Evolutionary conservation across 129 eudicot species (phyloP).

Genomic region (sunflower (Helianthus annuus)): DNA sequence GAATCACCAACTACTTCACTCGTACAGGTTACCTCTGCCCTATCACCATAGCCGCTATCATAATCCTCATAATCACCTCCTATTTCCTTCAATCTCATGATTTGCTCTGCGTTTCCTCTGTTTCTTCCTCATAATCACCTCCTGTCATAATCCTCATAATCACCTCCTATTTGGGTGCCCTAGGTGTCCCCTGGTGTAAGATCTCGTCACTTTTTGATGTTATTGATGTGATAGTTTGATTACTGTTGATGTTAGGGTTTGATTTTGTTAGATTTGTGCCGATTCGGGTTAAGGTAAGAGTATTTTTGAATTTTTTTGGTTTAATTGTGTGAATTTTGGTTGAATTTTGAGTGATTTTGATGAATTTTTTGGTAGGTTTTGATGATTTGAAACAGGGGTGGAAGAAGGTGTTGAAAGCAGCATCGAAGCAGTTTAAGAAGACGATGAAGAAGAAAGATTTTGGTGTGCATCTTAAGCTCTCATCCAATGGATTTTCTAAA

Average conservation of each 20-base stretch:
- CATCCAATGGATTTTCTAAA: conserved; percentile 25
- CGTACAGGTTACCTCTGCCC: conserved; percentile 71
- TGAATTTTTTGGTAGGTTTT: too few relatives aligned
- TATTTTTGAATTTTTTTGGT: too few relatives aligned
- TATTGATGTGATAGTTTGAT: too few relatives aligned
- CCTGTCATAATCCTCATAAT: too few relatives aligned
- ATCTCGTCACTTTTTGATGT: too few relatives aligned
- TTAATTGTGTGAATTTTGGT: too few relatives aligned
- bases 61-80: conserved; percentile 39
- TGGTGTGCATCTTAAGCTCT: conserved; percentile 28
- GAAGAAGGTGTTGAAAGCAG: conserved; percentile 68
- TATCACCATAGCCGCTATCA: conserved; percentile 17
- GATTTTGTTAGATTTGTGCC: too few relatives aligned
- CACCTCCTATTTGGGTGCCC: too few relatives aligned
- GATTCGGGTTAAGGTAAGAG: too few relatives aligned
- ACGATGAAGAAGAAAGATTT: conserved; percentile 51
- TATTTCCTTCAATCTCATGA: conserved; percentile 48
- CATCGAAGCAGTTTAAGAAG: conserved; percentile 81
- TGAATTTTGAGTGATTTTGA: too few relatives aligned
- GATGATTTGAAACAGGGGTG: conserved; percentile 68
- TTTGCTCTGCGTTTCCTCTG: conserved; percentile 61
- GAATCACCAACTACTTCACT: conserved; percentile 51
- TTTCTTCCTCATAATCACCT: conserved; percentile 55
- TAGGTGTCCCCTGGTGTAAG: too few relatives aligned
- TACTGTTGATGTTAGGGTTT: too few relatives aligned